These are phyloP conservation scores for Termitomyces sp. DNA, from an alignment of 1,284 basidiomycete genomes.

Conservation along the genomic window DNA sequence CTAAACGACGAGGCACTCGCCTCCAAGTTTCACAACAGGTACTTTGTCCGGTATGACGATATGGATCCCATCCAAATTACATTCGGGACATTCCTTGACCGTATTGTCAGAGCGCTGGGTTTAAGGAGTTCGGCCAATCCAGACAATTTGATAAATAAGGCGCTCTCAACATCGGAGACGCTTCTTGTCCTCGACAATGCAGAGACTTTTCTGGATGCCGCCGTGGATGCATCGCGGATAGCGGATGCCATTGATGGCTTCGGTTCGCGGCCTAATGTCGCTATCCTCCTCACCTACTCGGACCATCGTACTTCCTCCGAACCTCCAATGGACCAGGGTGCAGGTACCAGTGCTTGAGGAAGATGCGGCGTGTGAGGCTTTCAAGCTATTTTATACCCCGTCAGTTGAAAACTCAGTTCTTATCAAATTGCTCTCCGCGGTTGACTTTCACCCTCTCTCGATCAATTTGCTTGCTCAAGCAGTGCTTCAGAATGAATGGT, in stretches of 20 bases:
- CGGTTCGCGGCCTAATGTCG: neutral
- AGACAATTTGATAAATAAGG: neutral
- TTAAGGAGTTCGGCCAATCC: neutral
- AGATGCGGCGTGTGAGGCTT: neutral
- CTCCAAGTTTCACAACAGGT: neutral
- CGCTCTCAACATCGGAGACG: neutral
- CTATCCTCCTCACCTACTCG: neutral
- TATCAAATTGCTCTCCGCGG: neutral
- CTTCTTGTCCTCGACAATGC: conserved; percentile 8
- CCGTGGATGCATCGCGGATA: neutral
- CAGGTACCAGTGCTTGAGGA: neutral
- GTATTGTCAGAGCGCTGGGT: neutral
- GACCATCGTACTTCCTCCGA: neutral
- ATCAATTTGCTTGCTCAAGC: neutral
- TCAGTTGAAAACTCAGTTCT: neutral
- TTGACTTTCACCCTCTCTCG: neutral
- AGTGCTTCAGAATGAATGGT: conserved; percentile 9
- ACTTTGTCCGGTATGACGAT: conserved; percentile 2
- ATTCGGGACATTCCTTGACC: neutral
- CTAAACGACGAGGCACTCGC: neutral
- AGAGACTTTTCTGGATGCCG: conserved; percentile 5
- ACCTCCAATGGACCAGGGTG: neutral
- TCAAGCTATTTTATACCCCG: neutral
- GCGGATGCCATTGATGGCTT: conserved; percentile 1
- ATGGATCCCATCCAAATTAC: conserved; percentile 1